A percentile compares a stretch with the other conserved stretches of the same genome.
Evolutionary conservation across 208 protist genomes (phyloP).

Genomic region (Crithidia fasciculata): DNA sequence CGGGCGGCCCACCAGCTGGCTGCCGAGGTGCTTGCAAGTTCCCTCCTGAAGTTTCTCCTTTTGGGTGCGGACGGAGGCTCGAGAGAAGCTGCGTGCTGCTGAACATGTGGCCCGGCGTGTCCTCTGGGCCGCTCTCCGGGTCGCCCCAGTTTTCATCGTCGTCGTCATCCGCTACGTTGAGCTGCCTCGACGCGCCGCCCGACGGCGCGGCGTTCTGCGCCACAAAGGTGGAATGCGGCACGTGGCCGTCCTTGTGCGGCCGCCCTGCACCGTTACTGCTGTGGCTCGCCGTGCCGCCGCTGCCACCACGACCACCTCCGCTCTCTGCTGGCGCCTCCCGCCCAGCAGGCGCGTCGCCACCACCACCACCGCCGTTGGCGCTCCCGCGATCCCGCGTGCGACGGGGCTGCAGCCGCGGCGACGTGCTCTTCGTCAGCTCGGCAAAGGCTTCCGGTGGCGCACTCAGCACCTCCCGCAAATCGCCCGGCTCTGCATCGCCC

Average conservation of each 20-base stretch:
- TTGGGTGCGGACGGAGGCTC: conserved; percentile 4
- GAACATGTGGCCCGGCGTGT: conserved; percentile 15
- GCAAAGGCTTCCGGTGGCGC: not conserved
- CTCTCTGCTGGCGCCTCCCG: conserved; percentile 1
- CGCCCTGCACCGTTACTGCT: not conserved
- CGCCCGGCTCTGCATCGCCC: not conserved
- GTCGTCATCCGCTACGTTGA: not conserved
- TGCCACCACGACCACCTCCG: not conserved
- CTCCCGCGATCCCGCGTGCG: not conserved
- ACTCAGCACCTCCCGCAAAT: conserved; percentile 23
- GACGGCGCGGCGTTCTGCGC: too few relatives aligned
- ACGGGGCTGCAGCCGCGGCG: not conserved
- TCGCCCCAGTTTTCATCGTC: conserved; percentile 20
- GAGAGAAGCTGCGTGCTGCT: conserved; percentile 29
- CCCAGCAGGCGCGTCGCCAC: not conserved
- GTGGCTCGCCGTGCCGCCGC: too few relatives aligned
- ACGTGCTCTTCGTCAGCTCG: conserved; percentile 7
- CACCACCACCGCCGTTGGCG: not conserved
- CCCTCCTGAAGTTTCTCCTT: not conserved
- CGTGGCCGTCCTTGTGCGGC: not conserved
- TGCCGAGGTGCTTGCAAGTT: too few relatives aligned
- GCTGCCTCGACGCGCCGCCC: not conserved
- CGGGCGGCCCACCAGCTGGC: not conserved
- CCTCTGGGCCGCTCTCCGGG: not conserved
- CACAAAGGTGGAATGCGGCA: not conserved